A percentile compares a stretch with the other conserved stretches of the same genome.
Conservation (phyloP, 805 yeast species). For the Maudiozyma turicensis region DNA sequence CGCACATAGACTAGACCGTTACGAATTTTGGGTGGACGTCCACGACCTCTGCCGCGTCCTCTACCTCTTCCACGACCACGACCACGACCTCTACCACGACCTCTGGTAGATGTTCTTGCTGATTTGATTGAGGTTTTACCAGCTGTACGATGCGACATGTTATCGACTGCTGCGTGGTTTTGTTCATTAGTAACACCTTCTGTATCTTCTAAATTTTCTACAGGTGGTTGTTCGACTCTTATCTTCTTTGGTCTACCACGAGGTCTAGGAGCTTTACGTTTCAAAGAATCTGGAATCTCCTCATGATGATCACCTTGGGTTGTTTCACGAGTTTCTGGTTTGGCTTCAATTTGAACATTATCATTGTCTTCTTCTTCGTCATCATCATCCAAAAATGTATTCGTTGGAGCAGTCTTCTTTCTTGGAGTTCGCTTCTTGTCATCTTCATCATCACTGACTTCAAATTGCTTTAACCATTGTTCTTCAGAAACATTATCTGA, state of each 20-base stretch:
- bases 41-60: constrained; percentile 11
- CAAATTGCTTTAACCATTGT: constrained; percentile 51
- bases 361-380: constrained; percentile 7
- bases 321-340: not conserved
- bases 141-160: constrained; percentile 4
- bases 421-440: constrained; percentile 30
- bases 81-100: constrained; percentile 5
- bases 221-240: constrained; percentile 14
- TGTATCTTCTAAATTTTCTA: not conserved
- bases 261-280: constrained; percentile 16
- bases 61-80: constrained; percentile 18
- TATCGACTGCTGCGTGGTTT: not conserved
- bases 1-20: constrained; percentile 20
- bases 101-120: constrained; percentile 14
- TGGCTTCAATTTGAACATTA: not conserved
- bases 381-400: constrained; percentile 30
- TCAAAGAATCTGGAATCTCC: constrained; percentile 4
- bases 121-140: constrained; percentile 23
- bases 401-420: not conserved
- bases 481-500: constrained; percentile 67
- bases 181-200: not conserved
- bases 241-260: constrained; percentile 14
- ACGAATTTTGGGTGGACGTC: constrained; percentile 10
- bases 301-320: constrained; percentile 5
- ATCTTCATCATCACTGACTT: constrained; percentile 67